Evolutionary conservation across 2,329 filamentous ascomycete species (phyloP), one percentile per base, ranked within the genome.

Genomic region (Talaromyces rugulosus): DNA sequence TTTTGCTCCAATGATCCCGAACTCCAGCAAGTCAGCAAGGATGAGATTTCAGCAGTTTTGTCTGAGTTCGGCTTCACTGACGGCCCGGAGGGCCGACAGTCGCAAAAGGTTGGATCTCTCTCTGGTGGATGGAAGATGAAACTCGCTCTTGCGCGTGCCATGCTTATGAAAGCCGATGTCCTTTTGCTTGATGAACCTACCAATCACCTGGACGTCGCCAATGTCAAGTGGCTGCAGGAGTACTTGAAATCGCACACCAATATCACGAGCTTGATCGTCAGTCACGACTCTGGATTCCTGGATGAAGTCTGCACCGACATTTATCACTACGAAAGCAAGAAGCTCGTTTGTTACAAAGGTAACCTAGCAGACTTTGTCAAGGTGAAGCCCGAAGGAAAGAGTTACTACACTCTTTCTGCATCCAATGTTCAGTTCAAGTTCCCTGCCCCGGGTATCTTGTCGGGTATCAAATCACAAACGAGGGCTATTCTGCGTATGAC

Each of bases 81-180:
- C 64, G 94, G 94, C 2, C 92, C 92, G 0, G 90, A 95, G 67
- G 95, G 94, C 63, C 87, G 92, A 64, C 95, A 98, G 77, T 85
- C 88, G 5, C 87, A 97, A 75, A 91, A 89, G 70, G 95, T 99
- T 63, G 95, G 95, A 69, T 97, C 94, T 23, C 81, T 99, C 40
- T 98, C 95, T 51, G 95, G 95, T 79, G 95, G 95, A 74, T 99
- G 95, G 95, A 98, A 98, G 86, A 99, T 99, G 95, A 99, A 99
- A 87, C 82, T 99, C 64, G 95, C 95, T 67, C 80, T 99, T 76
- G 95, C 95, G 58, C 87, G 95, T 71, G 95, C 95, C 66, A 98
- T 99, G 93, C 85, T 99, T 71, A 91, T 95, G 83, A 90, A 89
- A 73, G 94, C 95, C n/a, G 95, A 99, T 75, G 93, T 99, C 57